Base-by-base conservation (phyloP, 306 rosid genomes). In the Inga leiocalycina region DNA sequence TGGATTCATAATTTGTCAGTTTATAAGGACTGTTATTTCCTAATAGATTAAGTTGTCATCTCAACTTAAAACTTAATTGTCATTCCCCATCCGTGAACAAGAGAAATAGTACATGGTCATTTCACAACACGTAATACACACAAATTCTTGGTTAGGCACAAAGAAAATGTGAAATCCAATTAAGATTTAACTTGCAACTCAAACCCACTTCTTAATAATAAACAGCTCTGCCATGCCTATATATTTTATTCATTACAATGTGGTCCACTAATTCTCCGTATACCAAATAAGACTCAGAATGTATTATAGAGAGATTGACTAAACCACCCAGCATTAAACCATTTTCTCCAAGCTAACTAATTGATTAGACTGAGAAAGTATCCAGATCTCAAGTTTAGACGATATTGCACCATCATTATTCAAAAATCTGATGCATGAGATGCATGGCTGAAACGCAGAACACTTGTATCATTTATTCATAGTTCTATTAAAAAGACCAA, bases 1-100 rank as follows among this genome's bases (percentile, higher is more conserved):
- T 97, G 90, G 19, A 91, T 61, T 30, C 64, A 89, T 74, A 81
- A 70, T 46, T 64, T 20, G n/a, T 70, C 72, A 83, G 48, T n/a
- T 56, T 19, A 57, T 27, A 27, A 74, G 32, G 41, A 79, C 44
- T 20, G 70, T 22, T 5, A 85, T 70, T 78, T 71, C 56, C 20
- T 32, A 76, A 67, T 5, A 68, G 65, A 35, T 45, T 75, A 84
- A 16, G 51, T 1, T 11, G 51, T 43, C 4, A 69, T n/a, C 52
- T 45, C 52, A 73, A 80, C 52, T 68, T 9, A 24, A 77, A 54
- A 77, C 61, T 27, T 43, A 75, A 24, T 24, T 10, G 54, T 64
- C 72, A 48, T 0, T 48, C 16, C 49, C 73, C 76, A 52, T 35
- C 17, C 70, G 49, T 45, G 35, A 27, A 51, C 70, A 54, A 17